These are phyloP conservation scores for Dothistroma septosporum DNA, from an alignment of 2,329 filamentous ascomycete species.

Conservation along the genomic window DNA sequence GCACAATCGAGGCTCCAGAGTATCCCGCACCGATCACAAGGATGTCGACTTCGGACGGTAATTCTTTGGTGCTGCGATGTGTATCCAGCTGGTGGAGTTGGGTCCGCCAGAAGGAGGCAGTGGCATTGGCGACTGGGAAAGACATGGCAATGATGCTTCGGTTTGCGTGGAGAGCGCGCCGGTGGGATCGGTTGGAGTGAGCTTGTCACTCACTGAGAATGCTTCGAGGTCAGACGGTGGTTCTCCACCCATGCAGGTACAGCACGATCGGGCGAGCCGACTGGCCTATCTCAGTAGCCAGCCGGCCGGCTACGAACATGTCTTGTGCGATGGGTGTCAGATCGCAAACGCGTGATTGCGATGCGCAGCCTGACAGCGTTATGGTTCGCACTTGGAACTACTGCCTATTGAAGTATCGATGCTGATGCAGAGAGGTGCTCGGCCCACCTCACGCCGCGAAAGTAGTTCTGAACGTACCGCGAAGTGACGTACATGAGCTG, in stretches of 20 bases:
- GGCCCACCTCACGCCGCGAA: too few species aligned
- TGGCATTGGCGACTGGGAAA: conserved; percentile 21
- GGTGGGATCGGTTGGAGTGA: background rate
- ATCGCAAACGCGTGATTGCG: background rate
- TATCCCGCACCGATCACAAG: conserved; percentile 29
- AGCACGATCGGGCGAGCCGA: background rate
- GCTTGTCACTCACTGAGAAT: background rate
- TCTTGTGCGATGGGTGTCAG: background rate
- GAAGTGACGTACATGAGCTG: background rate
- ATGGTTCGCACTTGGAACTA: background rate
- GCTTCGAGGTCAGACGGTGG: background rate
- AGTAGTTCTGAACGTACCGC: too few species aligned
- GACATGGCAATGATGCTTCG: conserved; percentile 8
- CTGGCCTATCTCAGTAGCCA: conserved; percentile 2
- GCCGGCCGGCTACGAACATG: background rate
- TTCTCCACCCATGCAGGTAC: conserved; percentile 1
- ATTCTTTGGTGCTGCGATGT: conserved; percentile 59
- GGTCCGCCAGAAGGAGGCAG: conserved; percentile 43
- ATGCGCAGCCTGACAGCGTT: background rate
- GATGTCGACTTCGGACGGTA: conserved; percentile 37
- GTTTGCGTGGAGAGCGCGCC: background rate
- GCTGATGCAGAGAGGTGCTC: too few species aligned
- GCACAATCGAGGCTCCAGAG: conserved; percentile 24
- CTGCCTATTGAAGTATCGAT: too few species aligned
- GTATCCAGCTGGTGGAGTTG: conserved; percentile 43